Evolutionary conservation across 2,329 filamentous ascomycete genomes (phyloP).

Genomic region (Epichloe sp.): DNA sequence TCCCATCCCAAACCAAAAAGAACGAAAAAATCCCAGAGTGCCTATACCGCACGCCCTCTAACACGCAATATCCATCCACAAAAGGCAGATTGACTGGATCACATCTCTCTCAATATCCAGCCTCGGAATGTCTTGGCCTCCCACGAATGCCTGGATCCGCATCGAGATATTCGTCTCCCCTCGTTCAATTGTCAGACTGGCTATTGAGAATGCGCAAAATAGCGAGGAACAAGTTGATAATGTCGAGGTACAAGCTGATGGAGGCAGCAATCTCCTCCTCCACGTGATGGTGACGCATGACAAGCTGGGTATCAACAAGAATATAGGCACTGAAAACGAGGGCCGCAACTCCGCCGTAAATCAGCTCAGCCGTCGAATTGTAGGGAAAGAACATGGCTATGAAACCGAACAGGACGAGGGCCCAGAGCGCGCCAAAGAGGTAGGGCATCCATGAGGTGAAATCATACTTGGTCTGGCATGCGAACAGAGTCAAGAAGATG

Average conservation of each 20-base stretch:
- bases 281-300: conserved; percentile 91
- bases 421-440: conserved; percentile 82
- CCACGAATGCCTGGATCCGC: neutral
- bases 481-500: conserved; percentile 69
- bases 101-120: neutral
- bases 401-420: conserved; percentile 82
- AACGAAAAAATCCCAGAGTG: no score
- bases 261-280: conserved; percentile 95
- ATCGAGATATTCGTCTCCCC: neutral
- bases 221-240: conserved; percentile 93
- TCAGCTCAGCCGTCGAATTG: conserved; percentile 67
- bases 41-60: no score
- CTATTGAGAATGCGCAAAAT: conserved; percentile 95
- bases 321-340: conserved; percentile 92
- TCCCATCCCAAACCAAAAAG: neutral
- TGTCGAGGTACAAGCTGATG: conserved; percentile 88
- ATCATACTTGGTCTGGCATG: conserved; percentile 96
- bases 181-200: conserved; percentile 72
- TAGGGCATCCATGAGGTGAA: conserved; percentile 97
- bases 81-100: neutral
- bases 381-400: conserved; percentile 82
- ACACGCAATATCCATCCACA: no score
- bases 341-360: conserved; percentile 70
- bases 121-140: neutral
- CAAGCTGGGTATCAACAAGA: conserved; percentile 87